These are phyloP conservation scores for Emiliania huxleyi DNA, from an alignment of 78 protist genomes.

Conservation along the genomic window DNA sequence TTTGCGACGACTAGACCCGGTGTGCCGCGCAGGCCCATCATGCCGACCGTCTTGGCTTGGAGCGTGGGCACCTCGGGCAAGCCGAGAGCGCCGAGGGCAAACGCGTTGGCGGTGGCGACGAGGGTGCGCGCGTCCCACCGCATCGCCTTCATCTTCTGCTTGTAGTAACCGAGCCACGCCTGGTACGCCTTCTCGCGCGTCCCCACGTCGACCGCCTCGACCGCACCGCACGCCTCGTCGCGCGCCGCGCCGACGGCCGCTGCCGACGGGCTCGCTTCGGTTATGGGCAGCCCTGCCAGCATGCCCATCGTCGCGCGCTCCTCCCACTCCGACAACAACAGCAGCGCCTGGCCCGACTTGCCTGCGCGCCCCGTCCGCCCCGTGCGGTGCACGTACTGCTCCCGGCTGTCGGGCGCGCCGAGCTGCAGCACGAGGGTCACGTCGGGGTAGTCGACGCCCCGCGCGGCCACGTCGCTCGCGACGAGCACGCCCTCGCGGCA, in stretches of 20 bases:
- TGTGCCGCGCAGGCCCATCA: too few relatives aligned
- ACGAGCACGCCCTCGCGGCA: background rate
- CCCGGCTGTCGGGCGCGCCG: constrained; percentile 42
- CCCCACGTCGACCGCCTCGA: background rate
- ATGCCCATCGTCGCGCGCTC: background rate
- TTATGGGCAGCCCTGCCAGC: background rate
- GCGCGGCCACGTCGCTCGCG: constrained; percentile 52
- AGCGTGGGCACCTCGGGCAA: too few relatives aligned
- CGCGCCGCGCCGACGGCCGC: too few relatives aligned
- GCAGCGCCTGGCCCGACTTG: constrained; percentile 49
- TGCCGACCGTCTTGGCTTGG: too few relatives aligned
- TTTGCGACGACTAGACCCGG: too few relatives aligned
- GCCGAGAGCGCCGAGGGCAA: background rate
- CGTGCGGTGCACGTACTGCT: constrained; percentile 52
- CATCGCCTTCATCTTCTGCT: background rate
- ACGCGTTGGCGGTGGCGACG: constrained; percentile 38
- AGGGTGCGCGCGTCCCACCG: constrained; percentile 27
- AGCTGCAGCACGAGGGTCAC: constrained; percentile 57
- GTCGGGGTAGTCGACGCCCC: constrained; percentile 52
- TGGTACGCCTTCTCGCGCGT: constrained; percentile 2
- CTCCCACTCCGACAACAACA: background rate
- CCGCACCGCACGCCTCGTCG: background rate
- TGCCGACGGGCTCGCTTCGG: background rate
- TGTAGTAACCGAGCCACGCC: constrained; percentile 67
- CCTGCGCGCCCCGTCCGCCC: constrained; percentile 59